phyloP scores from a whole-genome alignment of 768 basidiomycete genomes.

The Agrocybe pediades region DNA sequence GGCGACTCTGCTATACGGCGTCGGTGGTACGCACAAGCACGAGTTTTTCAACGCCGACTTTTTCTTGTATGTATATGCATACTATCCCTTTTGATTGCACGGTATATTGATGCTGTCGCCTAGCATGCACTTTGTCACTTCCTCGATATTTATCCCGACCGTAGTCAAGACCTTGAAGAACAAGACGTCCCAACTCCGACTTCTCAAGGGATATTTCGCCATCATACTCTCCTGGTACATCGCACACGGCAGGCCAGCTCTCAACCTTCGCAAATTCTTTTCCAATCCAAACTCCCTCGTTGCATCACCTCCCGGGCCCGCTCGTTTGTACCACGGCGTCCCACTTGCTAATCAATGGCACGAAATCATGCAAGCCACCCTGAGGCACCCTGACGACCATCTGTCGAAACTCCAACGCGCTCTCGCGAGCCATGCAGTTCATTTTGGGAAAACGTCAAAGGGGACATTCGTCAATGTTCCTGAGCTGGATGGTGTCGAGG shows the following conservation, averaged over 20 bases:
- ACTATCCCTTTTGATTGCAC: not conserved
- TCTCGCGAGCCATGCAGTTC: slow-evolving; percentile 27
- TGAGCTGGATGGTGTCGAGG: slow-evolving; percentile 51
- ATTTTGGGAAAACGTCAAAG: slow-evolving; percentile 16
- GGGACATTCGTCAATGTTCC: not conserved
- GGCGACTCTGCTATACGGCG: slow-evolving; percentile 53
- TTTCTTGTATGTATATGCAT: slow-evolving; percentile 46
- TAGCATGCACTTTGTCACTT: slow-evolving; percentile 71
- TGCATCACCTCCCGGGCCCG: not conserved
- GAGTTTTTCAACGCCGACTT: slow-evolving; percentile 57
- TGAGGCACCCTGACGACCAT: slow-evolving; percentile 62
- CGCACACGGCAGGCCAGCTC: slow-evolving; percentile 51
- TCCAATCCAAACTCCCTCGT: slow-evolving; percentile 11
- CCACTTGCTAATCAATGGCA: slow-evolving; percentile 54
- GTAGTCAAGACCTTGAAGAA: slow-evolving; percentile 37
- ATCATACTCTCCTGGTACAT: slow-evolving; percentile 55
- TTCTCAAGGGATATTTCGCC: slow-evolving; percentile 63
- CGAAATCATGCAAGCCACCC: slow-evolving; percentile 49
- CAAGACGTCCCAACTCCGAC: slow-evolving; percentile 43
- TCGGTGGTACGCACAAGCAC: slow-evolving; percentile 47
- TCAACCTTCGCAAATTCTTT: slow-evolving; percentile 53
- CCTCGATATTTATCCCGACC: slow-evolving; percentile 60
- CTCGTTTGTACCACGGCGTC: slow-evolving; percentile 4
- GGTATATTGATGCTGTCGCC: not conserved
- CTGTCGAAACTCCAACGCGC: slow-evolving; percentile 39